These are phyloP conservation scores for Gossypium aridum DNA, from an alignment of 441 rosid species.

Conservation along the genomic window DNA sequence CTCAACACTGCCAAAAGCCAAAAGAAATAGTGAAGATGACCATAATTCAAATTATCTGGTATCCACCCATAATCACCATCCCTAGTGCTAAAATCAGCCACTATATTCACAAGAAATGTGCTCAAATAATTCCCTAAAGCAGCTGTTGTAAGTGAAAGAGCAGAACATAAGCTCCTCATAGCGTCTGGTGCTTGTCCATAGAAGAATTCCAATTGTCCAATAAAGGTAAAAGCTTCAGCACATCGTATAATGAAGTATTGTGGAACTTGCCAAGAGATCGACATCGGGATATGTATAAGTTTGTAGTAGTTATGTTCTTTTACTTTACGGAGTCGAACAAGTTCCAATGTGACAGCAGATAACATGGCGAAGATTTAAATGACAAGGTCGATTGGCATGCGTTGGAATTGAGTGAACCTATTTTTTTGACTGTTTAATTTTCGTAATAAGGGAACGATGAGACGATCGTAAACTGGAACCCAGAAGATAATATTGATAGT, in stretches of 20 bases:
- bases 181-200: constrained; percentile 70
- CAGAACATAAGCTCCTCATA: constrained; percentile 60
- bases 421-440: constrained; percentile 40
- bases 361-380: constrained; percentile 47
- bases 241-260: constrained; percentile 55
- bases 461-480: constrained; percentile 61
- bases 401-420: constrained; percentile 58
- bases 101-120: constrained; percentile 39
- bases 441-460: constrained; percentile 37
- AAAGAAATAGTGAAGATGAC: constrained; percentile 52
- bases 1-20: constrained; percentile 40
- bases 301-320: constrained; percentile 40
- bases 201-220: constrained; percentile 58
- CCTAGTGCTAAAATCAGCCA: constrained; percentile 36
- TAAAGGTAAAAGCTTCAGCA: constrained; percentile 49
- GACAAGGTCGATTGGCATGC: constrained; percentile 43
- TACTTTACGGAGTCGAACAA: constrained; percentile 33
- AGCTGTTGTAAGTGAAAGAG: constrained; percentile 45
- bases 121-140: constrained; percentile 57
- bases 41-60: constrained; percentile 44
- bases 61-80: constrained; percentile 54
- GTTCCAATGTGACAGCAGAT: constrained; percentile 41
- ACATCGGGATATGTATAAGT: constrained; percentile 30
- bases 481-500: constrained; percentile 70
- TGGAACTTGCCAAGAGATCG: constrained; percentile 59